These are phyloP conservation scores for Durotheca rogersii DNA, from an alignment of 495 filamentous ascomycete genomes.

Conservation along the genomic window DNA sequence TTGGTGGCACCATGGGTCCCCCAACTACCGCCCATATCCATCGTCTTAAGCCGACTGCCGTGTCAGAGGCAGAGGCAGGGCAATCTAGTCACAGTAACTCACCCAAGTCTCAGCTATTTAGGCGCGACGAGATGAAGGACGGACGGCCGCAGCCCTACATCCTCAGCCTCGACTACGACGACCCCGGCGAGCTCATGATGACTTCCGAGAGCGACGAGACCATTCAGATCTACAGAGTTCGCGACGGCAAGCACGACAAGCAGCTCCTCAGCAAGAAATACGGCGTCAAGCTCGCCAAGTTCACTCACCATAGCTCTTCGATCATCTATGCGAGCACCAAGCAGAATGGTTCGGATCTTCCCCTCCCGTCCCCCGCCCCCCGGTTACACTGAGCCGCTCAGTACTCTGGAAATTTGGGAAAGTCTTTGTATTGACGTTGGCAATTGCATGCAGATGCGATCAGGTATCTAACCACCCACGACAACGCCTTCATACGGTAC, in stretches of 20 bases:
- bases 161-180: slow-evolving; percentile 89
- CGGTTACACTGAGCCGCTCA: background rate
- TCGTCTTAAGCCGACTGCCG: background rate
- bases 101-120: slow-evolving; percentile 40
- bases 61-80: background rate
- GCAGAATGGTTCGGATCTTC: slow-evolving; percentile 63
- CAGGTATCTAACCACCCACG: slow-evolving; percentile 88
- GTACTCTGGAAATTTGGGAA: background rate
- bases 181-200: slow-evolving; percentile 85
- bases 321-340: slow-evolving; percentile 96
- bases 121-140: slow-evolving; percentile 46
- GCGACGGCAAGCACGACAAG: slow-evolving; percentile 83
- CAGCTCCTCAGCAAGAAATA: slow-evolving; percentile 89
- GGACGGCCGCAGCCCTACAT: slow-evolving; percentile 44
- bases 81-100: slow-evolving; percentile 2
- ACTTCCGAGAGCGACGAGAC: slow-evolving; percentile 88
- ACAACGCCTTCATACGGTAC: slow-evolving; percentile 92
- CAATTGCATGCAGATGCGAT: slow-evolving; percentile 63
- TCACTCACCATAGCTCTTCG: slow-evolving; percentile 82
- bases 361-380: background rate
- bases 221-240: slow-evolving; percentile 90
- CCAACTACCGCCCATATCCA: background rate
- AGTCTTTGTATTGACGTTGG: slow-evolving; percentile 10
- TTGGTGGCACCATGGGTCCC: background rate
- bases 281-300: slow-evolving; percentile 87